Base-by-base conservation (phyloP, 1,284 basidiomycete genomes). In the Cutaneotrichosporon sp. region DNA sequence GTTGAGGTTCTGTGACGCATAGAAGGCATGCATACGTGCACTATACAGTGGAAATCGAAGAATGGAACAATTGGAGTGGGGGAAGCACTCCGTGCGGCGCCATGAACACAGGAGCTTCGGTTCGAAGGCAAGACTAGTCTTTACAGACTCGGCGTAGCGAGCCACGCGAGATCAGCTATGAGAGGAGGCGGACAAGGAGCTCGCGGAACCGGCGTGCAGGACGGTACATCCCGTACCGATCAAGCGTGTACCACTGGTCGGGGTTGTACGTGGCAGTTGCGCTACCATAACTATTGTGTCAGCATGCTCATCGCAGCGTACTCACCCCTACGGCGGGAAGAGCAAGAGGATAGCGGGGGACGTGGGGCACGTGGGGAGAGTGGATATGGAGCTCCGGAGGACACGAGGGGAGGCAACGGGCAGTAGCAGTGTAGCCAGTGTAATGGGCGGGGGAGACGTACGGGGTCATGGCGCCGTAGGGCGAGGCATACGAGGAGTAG, bases 21-120 rank as follows among this genome's bases (percentile, higher is more conserved):
- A 29, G 35, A 34, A 37, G 46, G 17, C 34, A 47, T 47, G 46
- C 34, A 47, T 38, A 29, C 32, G 46, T 37, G 46, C 46, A 37
- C 29, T 32, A 8, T 41, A 22, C 24, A n/a, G n/a, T n/a, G n/a
- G n/a, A n/a, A n/a, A n/a, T n/a, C n/a, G 5, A 41, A 25, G 11
- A 7, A 26, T 16, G 24, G 38, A 24, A n/a, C n/a, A n/a, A n/a
- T n/a, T n/a, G n/a, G n/a, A n/a, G n/a, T n/a, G n/a, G n/a, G n/a
- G n/a, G n/a, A n/a, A n/a, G n/a, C n/a, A n/a, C n/a, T n/a, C n/a
- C n/a, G n/a, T n/a, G n/a, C n/a, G n/a, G n/a, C n/a, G n/a, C n/a
- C n/a, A n/a, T n/a, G n/a, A n/a, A n/a, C n/a, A n/a, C n/a, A n/a
- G n/a, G n/a, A n/a, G n/a, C n/a, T n/a, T n/a, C n/a, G n/a, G n/a